phyloP scores from a whole-genome alignment of 163 green algal species.

The Scenedesmus sp. region DNA sequence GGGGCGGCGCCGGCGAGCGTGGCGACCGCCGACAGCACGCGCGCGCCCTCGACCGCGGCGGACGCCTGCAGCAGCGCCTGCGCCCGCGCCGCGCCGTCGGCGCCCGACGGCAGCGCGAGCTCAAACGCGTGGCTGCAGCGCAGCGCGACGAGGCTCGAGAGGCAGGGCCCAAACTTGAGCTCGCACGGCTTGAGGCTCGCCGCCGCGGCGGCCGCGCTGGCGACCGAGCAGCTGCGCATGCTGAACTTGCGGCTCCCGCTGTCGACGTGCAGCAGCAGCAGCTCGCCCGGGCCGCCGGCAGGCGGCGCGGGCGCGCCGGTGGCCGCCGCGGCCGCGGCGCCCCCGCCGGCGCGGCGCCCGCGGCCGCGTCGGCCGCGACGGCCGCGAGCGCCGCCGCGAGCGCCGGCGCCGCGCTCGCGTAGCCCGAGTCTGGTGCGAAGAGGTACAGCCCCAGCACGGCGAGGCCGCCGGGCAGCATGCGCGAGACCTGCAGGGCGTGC shows the following conservation, averaged over 20 bases:
- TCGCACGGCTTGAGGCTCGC: constrained; percentile 33
- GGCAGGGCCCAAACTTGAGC: constrained; percentile 43
- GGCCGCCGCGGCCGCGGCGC: not conserved
- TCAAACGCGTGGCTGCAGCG: not conserved
- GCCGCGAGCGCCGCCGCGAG: constrained; percentile 7
- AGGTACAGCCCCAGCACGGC: constrained; percentile 45
- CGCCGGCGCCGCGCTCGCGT: not conserved
- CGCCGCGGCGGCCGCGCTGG: constrained; percentile 7
- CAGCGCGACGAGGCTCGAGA: constrained; percentile 34
- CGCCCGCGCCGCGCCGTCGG: not conserved
- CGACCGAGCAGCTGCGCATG: constrained; percentile 16
- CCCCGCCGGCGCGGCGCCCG: not conserved
- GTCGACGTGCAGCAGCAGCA: constrained; percentile 48
- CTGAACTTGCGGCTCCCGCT: constrained; percentile 33
- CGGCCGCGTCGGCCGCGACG: constrained; percentile 15
- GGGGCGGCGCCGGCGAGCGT: not conserved
- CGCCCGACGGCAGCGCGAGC: not conserved
- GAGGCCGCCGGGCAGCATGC: constrained; percentile 54
- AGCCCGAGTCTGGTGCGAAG: constrained; percentile 30
- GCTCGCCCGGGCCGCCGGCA: constrained; percentile 1
- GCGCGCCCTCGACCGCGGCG: constrained; percentile 1
- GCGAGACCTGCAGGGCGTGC: constrained; percentile 49
- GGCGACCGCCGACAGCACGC: constrained; percentile 10
- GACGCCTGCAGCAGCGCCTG: constrained; percentile 8
- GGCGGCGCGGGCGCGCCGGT: not conserved